phyloP scores from a whole-genome alignment of 331 rosid species.

The Quercus tomentella region DNA sequence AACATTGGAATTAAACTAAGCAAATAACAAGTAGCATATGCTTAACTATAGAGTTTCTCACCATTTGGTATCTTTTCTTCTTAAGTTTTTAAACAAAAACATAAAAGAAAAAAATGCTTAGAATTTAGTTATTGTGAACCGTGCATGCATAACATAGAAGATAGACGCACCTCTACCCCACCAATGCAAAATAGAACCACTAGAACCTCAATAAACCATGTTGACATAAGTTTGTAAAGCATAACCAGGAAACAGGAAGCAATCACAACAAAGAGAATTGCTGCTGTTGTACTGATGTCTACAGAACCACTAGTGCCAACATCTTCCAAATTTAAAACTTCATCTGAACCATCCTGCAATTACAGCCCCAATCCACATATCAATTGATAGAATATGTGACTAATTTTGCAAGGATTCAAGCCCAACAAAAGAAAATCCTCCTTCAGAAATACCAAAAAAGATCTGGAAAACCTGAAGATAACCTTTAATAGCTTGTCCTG shows the following conservation, averaged over 20 bases:
- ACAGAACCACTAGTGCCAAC: constrained; percentile 67
- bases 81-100: no score
- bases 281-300: constrained; percentile 80
- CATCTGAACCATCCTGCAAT: constrained; percentile 85
- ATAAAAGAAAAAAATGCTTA: background rate
- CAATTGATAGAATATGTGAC: constrained; percentile 3
- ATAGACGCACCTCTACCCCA: constrained; percentile 75
- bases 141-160: constrained; percentile 14
- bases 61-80: background rate
- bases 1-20: constrained; percentile 1
- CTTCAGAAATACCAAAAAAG: background rate
- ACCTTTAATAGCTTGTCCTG: constrained; percentile 92
- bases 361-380: constrained; percentile 13
- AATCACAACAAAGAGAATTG: constrained; percentile 81
- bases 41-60: background rate
- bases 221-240: constrained; percentile 92
- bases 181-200: constrained; percentile 96
- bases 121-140: background rate
- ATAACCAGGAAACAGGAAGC: constrained; percentile 93
- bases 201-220: constrained; percentile 82
- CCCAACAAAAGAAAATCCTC: constrained; percentile 7
- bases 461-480: constrained; percentile 6
- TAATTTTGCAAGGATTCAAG: constrained; percentile 7
- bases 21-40: background rate
- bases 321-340: constrained; percentile 42